phyloP scores from a whole-genome alignment of 768 basidiomycete genomes.

The Macrolepiota dolichaula region DNA sequence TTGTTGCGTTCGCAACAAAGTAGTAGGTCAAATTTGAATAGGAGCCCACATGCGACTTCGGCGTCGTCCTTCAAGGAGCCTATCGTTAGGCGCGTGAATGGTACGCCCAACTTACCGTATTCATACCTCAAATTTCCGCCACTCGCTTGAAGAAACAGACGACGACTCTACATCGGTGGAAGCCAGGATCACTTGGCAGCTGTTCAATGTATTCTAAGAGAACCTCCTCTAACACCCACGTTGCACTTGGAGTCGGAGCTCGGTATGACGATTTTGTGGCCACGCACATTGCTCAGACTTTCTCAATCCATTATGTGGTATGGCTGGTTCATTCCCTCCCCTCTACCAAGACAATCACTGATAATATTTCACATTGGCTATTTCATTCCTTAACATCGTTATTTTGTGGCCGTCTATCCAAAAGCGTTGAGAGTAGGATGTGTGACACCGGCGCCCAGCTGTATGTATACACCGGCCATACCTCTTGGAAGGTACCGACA shows the following conservation, averaged over 20 bases:
- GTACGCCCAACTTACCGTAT: background rate
- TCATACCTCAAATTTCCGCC: background rate
- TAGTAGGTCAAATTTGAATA: no score
- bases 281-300: constrained; percentile 22
- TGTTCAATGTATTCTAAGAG: constrained; percentile 19
- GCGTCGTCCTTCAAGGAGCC: background rate
- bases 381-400: constrained; percentile 25
- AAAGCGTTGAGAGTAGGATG: constrained; percentile 20
- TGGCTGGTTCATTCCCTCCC: background rate
- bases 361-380: no score
- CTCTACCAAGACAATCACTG: background rate
- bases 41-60: background rate
- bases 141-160: background rate
- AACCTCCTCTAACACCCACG: constrained; percentile 17
- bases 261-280: constrained; percentile 25
- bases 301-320: constrained; percentile 22
- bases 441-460: constrained; percentile 21
- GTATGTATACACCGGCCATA: constrained; percentile 10
- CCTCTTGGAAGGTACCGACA: background rate
- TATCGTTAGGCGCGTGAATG: background rate
- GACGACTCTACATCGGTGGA: background rate
- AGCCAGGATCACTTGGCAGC: constrained; percentile 15
- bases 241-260: constrained; percentile 18
- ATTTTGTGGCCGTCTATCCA: constrained; percentile 19
- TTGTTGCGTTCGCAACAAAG: no score